phyloP scores from a whole-genome alignment of 345 rosid species.

The Cardamine resedifolia region DNA sequence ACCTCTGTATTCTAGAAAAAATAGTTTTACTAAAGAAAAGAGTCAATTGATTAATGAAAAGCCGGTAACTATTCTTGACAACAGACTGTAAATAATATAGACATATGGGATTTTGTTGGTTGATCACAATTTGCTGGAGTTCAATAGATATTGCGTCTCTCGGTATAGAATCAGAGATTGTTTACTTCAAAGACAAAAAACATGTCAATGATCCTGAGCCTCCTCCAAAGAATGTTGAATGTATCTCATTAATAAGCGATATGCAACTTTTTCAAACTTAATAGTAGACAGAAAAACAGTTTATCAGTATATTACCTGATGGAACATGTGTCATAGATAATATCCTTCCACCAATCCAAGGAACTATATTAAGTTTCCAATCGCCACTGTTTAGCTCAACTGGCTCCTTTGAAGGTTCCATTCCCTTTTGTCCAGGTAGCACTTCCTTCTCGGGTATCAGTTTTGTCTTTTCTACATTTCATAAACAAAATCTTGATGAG shows the following conservation, averaged over 20 bases:
- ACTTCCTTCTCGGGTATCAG: conserved; percentile 59
- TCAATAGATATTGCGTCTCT: neutral
- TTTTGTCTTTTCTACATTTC: conserved; percentile 58
- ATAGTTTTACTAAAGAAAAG: too few species aligned
- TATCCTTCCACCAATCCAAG: conserved; percentile 96
- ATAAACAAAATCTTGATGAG: neutral
- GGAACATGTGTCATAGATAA: conserved; percentile 88
- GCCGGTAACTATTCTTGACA: neutral
- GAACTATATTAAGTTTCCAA: conserved; percentile 75
- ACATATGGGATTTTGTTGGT: neutral
- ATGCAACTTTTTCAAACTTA: neutral
- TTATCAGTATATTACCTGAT: conserved; percentile 53
- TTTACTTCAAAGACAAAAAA: neutral
- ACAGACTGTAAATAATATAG: neutral
- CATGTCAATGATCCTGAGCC: neutral
- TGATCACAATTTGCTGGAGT: neutral
- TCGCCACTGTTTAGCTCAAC: conserved; percentile 66
- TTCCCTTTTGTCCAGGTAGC: conserved; percentile 55
- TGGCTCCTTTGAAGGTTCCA: conserved; percentile 60
- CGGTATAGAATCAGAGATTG: neutral
- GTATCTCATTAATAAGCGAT: neutral
- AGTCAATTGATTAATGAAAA: too few species aligned
- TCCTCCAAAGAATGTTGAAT: neutral
- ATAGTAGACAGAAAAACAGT: neutral
- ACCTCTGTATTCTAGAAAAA: neutral